Evolutionary conservation across 441 rosid species (phyloP), one percentile per base, ranked within the genome.

Genomic region (Pelargonium fulgidum): DNA sequence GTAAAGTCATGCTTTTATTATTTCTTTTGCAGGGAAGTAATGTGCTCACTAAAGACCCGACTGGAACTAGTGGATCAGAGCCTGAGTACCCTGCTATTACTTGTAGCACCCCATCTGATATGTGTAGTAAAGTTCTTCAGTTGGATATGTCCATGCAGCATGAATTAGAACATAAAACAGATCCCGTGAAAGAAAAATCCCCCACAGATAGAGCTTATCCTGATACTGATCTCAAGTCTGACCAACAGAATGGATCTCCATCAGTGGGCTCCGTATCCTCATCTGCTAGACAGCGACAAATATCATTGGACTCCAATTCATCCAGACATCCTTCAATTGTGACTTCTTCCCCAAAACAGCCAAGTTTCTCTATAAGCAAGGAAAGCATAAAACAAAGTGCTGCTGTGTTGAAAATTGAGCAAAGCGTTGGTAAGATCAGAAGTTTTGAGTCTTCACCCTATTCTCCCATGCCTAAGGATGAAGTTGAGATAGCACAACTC

Each of bases 291-390:
- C 76, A 67, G 68, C 72, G 72, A 66, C 75, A 82, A 64, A 76
- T 73, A 65, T 77, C 66, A 78, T 29, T 73, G 68, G 80, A 71
- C 66, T 36, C 83, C 75, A 81, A 75, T 47, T 74, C 85, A 69
- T 71, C 76, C 9, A 77, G 74, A 59, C 73, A 70, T 16, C 39
- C 70, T 59, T 66, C 80, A 50, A 71, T 75, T 73, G 81, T 72
- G 47, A 86, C 93, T 76, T 87, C 93, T 85, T 88, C 90, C 44
- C 87, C 92, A 20, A 83, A 78, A 77, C 82, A 70, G 24, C 68
- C 82, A 45, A 80, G 75, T 65, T 78, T 84, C 65, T 52, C 81
- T 76, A 73, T 85, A 75, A 78, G 84, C 64, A 81, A 76, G 75
- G 88, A 76, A 75, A 82, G 74, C 66, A 72, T 63, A 61, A 85